These are phyloP conservation scores for Pythium myriotylum DNA, from an alignment of 352 stramenopile species.

Conservation along the genomic window DNA sequence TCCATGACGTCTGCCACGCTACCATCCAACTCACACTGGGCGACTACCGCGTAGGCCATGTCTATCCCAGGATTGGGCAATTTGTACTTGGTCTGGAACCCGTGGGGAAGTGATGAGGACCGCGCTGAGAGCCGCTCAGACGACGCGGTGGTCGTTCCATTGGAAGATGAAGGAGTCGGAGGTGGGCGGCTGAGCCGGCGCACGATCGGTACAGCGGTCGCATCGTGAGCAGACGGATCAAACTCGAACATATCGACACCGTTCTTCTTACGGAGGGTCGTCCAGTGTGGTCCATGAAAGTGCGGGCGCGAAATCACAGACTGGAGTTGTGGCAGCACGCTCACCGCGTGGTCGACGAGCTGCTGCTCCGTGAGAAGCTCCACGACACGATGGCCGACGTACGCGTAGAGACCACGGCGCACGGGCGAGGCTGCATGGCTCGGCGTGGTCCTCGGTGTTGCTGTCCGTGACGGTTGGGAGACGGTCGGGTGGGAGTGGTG, in stretches of 20 bases:
- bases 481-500: not conserved
- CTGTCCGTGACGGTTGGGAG: not conserved
- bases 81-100: conserved; percentile 31
- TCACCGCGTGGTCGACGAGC: conserved; percentile 31
- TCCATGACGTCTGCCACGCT: conserved; percentile 56
- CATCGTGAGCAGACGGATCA: conserved; percentile 29
- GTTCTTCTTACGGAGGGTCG: conserved; percentile 28
- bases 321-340: conserved; percentile 35
- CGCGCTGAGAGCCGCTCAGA: not conserved
- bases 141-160: conserved; percentile 11
- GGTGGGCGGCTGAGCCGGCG: not conserved
- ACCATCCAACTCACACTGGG: conserved; percentile 59
- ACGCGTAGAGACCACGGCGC: conserved; percentile 24
- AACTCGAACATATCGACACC: conserved; percentile 55
- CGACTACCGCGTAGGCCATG: conserved; percentile 58
- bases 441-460: conserved; percentile 7
- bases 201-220: not conserved
- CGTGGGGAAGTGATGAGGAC: conserved; percentile 3
- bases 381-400: conserved; percentile 28
- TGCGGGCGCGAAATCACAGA: conserved; percentile 22
- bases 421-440: not conserved
- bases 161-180: conserved; percentile 2
- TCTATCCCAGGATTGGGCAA: conserved; percentile 46
- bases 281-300: conserved; percentile 35
- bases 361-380: conserved; percentile 35